Base-by-base conservation (phyloP, 2,329 filamentous ascomycete species). In the Intubia oerlemansii region DNA sequence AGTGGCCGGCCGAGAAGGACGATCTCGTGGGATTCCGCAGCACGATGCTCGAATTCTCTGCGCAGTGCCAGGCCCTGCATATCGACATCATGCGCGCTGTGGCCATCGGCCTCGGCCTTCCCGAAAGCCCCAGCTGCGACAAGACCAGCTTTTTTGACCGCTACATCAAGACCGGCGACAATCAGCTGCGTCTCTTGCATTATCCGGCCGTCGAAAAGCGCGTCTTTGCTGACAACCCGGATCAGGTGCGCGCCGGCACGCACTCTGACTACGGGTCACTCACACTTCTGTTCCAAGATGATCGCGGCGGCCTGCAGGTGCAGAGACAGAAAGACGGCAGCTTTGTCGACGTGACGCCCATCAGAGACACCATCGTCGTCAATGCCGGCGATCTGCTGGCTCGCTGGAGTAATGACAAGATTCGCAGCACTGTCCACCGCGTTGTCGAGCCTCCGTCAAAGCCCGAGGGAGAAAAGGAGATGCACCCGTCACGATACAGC, bases 371-470 rank as follows among this genome's bases (percentile, higher is more conserved):
- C 0, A 74, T 88, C 23, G 79, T 93, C 9, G 66, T 92, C 38
- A 93, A 93, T 43, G 82, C 82, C 0, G 84, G 82, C 2, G 84
- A 93, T 45, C 47, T 93, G 39, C 55, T 93, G 28, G 74, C 79
- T 2, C 60, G 82, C 29, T 92, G 82, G 84, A 80, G 76, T 37
- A 93, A 93, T 44, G 80, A 90, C 43, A 76, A 66, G 5, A 91
- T 93, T 52, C 82, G 77, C 53, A 85, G 77, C 44, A 93, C 84
- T 4, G 67, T 82, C 34, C 84, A 93, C 49, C 69, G 82, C 9
- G 84, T 93, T 1, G 78, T 93, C 5, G 78, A 92, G 52, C 84
- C 84, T 2, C 77, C 79, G 1, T 32, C 13, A 11, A 10, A 12
- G n/a, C 23, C 34, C 19, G 55, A 53, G 4, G 53, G 51, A n/a